phyloP scores from a whole-genome alignment of 352 stramenopile genomes.

The Lagenidium giganteum region DNA sequence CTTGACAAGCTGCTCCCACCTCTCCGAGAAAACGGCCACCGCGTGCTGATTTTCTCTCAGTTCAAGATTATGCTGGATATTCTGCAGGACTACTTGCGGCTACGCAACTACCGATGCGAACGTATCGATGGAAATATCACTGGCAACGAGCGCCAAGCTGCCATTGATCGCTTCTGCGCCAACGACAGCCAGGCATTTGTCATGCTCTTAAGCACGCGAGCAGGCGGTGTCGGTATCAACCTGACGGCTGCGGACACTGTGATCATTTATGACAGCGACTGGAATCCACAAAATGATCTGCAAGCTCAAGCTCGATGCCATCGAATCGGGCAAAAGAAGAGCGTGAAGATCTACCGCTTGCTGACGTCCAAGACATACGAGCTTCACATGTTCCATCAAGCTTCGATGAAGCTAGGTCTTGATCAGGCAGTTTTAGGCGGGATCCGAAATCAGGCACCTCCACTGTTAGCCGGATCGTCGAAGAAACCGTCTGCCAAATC shows the following conservation, averaged over 20 bases:
- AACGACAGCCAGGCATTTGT: slow-evolving; percentile 83
- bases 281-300: slow-evolving; percentile 97
- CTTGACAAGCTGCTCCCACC: slow-evolving; percentile 98
- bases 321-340: slow-evolving; percentile 92
- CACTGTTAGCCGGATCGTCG: slow-evolving; percentile 22
- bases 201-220: slow-evolving; percentile 98
- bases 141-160: slow-evolving; percentile 92
- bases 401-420: slow-evolving; percentile 89
- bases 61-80: slow-evolving; percentile 99
- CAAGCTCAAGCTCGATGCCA: slow-evolving; percentile 91
- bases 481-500: slow-evolving; percentile 37
- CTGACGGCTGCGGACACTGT: slow-evolving; percentile 87
- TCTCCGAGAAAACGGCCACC: slow-evolving; percentile 94
- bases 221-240: slow-evolving; percentile 98
- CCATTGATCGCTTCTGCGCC: slow-evolving; percentile 89
- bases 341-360: slow-evolving; percentile 91
- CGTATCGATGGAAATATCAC: slow-evolving; percentile 99
- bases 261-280: slow-evolving; percentile 98
- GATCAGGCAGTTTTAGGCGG: slow-evolving; percentile 89
- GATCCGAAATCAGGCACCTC: slow-evolving; percentile 61
- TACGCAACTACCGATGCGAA: slow-evolving; percentile 92
- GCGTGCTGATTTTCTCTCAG: slow-evolving; percentile 99
- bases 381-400: slow-evolving; percentile 91
- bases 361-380: slow-evolving; percentile 92
- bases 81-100: slow-evolving; percentile 96